These are phyloP conservation scores for Saccharomycopsis phalli DNA, from an alignment of 1,139 yeast genomes.

Conservation along the genomic window DNA sequence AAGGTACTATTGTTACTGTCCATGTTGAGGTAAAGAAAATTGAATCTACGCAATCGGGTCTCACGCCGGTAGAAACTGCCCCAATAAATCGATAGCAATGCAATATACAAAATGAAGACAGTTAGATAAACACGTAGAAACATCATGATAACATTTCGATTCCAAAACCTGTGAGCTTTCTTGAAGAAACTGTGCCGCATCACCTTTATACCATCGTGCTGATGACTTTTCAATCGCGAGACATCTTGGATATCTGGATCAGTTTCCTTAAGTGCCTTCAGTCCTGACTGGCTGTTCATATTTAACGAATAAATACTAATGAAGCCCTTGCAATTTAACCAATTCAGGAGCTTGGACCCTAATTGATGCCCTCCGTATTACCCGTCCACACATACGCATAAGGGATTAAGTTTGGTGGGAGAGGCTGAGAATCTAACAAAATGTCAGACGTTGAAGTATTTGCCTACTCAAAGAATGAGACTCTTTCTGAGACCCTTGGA, in stretches of 20 bases:
- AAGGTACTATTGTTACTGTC: slow-evolving; percentile 6
- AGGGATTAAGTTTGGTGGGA: too few relatives aligned
- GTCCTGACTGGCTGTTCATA: too few relatives aligned
- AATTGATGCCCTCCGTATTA: too few relatives aligned
- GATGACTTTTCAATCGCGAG: too few relatives aligned
- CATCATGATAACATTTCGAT: slow-evolving; percentile 12
- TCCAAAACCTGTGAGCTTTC: slow-evolving; percentile 12
- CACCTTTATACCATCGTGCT: too few relatives aligned
- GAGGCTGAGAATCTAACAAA: not conserved
- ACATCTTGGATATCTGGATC: too few relatives aligned
- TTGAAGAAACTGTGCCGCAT: not conserved
- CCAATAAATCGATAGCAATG: slow-evolving; percentile 17
- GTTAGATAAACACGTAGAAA: slow-evolving; percentile 12
- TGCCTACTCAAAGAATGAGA: slow-evolving; percentile 39
- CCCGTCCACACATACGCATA: too few relatives aligned
- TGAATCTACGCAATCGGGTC: slow-evolving; percentile 7
- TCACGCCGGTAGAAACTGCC: slow-evolving; percentile 12
- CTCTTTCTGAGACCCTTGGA: slow-evolving; percentile 52
- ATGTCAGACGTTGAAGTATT: slow-evolving; percentile 17
- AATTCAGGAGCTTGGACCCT: too few relatives aligned
- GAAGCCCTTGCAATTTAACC: too few relatives aligned
- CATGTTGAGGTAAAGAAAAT: slow-evolving; percentile 10
- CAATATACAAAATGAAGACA: slow-evolving; percentile 13
- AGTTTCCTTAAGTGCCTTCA: too few relatives aligned
- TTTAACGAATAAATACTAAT: too few relatives aligned